Base-by-base conservation (phyloP, 2,329 filamentous ascomycete species). In the Sclerotinia subarctica region DNA sequence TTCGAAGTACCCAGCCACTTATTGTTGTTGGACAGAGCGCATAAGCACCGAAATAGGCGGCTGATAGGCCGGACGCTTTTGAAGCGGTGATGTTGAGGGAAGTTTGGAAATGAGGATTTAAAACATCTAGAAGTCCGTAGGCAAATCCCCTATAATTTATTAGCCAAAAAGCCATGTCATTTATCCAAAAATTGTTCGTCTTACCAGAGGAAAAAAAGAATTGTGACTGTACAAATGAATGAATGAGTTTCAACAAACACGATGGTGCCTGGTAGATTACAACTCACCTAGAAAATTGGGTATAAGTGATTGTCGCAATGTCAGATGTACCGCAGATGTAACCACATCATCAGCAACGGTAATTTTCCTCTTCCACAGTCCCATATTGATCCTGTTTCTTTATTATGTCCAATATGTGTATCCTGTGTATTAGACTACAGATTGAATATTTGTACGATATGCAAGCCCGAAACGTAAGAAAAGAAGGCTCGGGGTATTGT, bases 21-120 rank as follows among this genome's bases (percentile, higher is more conserved):
- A 82, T 75, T 69, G 89, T 85, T 69, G 89, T 82, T 69, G 91
- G 91, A 11, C 88, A 89, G 58, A 92, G 82, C 24, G 90, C 90
- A 74, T 92, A 90, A 17, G 87, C 85, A 24, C 86, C 83, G 38
- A 79, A 78, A 65, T 78, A 71, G 79, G 76, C 74, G 17, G 73
- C 75, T 53, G 73, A 73, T 19, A 76, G 72, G 58, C 74, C 73
- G 1, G 69, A 70, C 6, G 74, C 59, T 60, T 69, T 69, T n/a
- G 70, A 69, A 3, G 72, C 46, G 3, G 68, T 78, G 69, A 81
- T 79, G 68, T 80, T 74, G 32, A 81, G 73, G 1, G 77, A 76
- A 52, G 76, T 76, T 68, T 81, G 80, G 75, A 82, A 81, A 56
- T 80, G 78, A 26, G 78, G 78, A 72, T 82, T 82, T 68, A 82